phyloP scores from a whole-genome alignment of 768 basidiomycete species.

The Mycena chlorophos region DNA sequence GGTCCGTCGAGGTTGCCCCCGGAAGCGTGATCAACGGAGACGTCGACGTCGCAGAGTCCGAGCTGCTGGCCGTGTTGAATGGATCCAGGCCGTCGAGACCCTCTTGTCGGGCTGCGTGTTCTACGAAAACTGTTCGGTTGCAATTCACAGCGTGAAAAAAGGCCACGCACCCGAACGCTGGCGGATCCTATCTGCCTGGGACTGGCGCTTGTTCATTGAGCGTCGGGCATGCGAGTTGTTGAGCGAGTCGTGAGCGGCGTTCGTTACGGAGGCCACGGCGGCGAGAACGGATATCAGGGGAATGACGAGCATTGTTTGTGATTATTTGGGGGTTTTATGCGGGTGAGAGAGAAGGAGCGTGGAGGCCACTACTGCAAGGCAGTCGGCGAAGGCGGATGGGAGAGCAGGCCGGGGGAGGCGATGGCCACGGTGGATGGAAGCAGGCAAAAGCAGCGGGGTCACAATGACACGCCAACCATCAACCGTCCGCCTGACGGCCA shows the following conservation, averaged over 20 bases:
- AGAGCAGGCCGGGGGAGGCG: neutral
- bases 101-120: neutral
- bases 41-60: neutral
- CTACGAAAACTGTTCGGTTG: neutral
- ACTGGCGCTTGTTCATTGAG: neutral
- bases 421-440: neutral
- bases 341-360: neutral
- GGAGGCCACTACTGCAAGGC: neutral
- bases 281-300: neutral
- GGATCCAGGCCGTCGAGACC: neutral
- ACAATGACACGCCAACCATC: too few species aligned
- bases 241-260: slow-evolving; percentile 1
- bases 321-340: neutral
- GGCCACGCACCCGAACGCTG: neutral
- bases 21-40: slow-evolving; percentile 12
- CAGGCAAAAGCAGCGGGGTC: too few species aligned
- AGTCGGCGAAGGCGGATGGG: neutral
- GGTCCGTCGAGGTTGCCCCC: slow-evolving; percentile 21
- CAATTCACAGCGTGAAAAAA: neutral
- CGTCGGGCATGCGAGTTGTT: neutral
- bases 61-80: neutral
- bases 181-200: neutral
- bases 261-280: neutral
- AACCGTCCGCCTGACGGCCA: too few species aligned
- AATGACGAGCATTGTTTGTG: neutral